Base-by-base conservation (phyloP, 2,329 filamentous ascomycete genomes). In the Torrubiellomyces zombiae region DNA sequence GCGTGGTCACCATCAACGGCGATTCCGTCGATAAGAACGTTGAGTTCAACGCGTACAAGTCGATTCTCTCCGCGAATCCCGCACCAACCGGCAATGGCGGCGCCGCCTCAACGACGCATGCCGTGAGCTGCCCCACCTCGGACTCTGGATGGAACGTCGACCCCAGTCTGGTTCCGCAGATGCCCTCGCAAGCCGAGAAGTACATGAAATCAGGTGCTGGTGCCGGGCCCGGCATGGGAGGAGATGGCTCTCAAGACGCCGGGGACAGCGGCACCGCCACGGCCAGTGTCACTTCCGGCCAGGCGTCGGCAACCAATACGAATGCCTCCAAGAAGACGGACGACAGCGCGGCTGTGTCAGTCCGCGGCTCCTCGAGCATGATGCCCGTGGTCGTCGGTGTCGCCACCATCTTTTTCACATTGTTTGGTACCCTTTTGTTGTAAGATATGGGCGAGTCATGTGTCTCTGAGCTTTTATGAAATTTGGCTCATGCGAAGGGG, bases 1-100 rank as follows among this genome's bases (percentile, higher is more conserved):
- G 85, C 35, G 74, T 92, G 30, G 82, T 85, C 45, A 55, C 67
- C 29, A 59, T 89, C 43, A 43, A 50, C 21, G 65, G 62, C 34
- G 40, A 51, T 45, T 59, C 89, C 43, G 44, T 51, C 23, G 66
- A 62, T 35, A 42, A 51, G 46, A 54, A 49, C 4, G 63, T 78
- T 30, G 79, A 86, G 43, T 92, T 75, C 52, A 47, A 53, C 23
- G 51, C 52, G 32, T 60, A 67, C 40, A 53, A 58, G 39, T 46
- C 42, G 8, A 62, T 63, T 25, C 46, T 70, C 25, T 50, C 55
- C 26, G 20, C 13, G 9, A 57, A 65, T 46, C 52, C 65, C 14
- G 48, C 55, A 5, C 66, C 67, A 10, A 56, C 53, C 12, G 65
- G 61, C 20, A 36, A 53, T 25, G 64, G 60, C 24, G 64, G 63